Conservation (phyloP, 148 eudicot species). For the Spergularia marina region DNA sequence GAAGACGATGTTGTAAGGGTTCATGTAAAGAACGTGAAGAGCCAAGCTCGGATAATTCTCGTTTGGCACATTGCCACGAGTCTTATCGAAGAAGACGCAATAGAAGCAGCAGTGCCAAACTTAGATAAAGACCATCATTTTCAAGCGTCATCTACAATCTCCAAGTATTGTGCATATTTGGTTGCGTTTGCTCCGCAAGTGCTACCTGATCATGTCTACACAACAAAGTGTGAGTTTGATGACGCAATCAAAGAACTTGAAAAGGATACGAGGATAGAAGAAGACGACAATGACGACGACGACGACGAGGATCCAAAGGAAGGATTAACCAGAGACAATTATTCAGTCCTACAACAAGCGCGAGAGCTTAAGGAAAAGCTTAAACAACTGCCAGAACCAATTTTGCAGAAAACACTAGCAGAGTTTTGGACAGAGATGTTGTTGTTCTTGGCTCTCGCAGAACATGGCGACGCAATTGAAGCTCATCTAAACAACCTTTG, state of each 20-base stretch:
- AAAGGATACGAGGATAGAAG: neutral
- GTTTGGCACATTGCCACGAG: conserved; percentile 13
- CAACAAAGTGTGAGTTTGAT: conserved; percentile 17
- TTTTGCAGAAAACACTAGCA: conserved; percentile 3
- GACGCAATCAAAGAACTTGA: conserved; percentile 2
- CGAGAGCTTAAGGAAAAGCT: neutral
- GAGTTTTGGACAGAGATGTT: conserved; percentile 20
- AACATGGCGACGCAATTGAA: neutral
- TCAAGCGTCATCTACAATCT: neutral
- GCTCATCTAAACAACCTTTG: conserved; percentile 10
- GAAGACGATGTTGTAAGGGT: neutral
- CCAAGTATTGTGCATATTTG: conserved; percentile 8
- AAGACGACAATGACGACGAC: neutral
- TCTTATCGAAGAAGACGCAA: neutral
- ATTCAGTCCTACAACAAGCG: neutral
- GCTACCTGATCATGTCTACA: conserved; percentile 7
- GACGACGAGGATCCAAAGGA: neutral
- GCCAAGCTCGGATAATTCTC: conserved; percentile 15
- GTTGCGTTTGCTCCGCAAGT: conserved; percentile 6
- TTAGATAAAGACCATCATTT: neutral
- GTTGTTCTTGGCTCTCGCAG: conserved; percentile 12
- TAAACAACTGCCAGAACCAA: neutral
- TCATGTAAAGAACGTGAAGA: neutral
- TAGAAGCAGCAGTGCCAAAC: neutral
- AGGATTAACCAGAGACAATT: neutral